phyloP scores from a whole-genome alignment of 768 basidiomycete genomes.

The Kwoniella pini region DNA sequence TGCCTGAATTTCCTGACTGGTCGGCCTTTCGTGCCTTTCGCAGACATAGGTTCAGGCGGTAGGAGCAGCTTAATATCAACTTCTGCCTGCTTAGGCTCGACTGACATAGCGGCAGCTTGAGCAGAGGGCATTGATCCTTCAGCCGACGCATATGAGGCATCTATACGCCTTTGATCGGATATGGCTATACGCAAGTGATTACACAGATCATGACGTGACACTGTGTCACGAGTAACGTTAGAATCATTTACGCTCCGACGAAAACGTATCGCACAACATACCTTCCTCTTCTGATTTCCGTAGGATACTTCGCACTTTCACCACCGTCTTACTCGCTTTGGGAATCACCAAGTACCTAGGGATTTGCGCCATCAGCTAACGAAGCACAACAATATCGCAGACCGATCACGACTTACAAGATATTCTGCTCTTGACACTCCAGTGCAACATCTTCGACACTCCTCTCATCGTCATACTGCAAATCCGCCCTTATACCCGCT shows the following conservation, averaged over 20 bases:
- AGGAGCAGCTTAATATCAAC: conserved; percentile 46
- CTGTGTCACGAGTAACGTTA: conserved; percentile 27
- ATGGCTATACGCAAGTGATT: conserved; percentile 42
- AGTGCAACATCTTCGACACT: conserved; percentile 41
- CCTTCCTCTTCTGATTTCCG: conserved; percentile 48
- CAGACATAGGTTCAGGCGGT: conserved; percentile 42
- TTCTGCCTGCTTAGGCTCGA: conserved; percentile 29
- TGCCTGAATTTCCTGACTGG: conserved; percentile 42
- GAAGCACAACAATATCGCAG: no score
- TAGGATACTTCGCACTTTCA: conserved; percentile 48
- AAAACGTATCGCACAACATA: conserved; percentile 15
- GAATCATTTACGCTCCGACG: not conserved
- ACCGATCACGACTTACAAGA: conserved; percentile 38
- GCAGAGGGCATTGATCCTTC: conserved; percentile 37
- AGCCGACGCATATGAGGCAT: conserved; percentile 43
- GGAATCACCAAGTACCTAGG: conserved; percentile 49
- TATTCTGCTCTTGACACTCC: conserved; percentile 52
- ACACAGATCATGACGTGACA: conserved; percentile 46
- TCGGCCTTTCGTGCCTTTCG: conserved; percentile 35
- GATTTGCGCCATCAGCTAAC: not conserved
- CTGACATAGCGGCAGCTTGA: conserved; percentile 32
- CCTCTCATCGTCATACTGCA: conserved; percentile 53
- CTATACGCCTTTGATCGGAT: conserved; percentile 48
- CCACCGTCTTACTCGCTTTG: conserved; percentile 36
- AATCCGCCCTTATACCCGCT: conserved; percentile 49